Base-by-base conservation (phyloP, 495 filamentous ascomycete species). In the Podospora pseudocomata region DNA sequence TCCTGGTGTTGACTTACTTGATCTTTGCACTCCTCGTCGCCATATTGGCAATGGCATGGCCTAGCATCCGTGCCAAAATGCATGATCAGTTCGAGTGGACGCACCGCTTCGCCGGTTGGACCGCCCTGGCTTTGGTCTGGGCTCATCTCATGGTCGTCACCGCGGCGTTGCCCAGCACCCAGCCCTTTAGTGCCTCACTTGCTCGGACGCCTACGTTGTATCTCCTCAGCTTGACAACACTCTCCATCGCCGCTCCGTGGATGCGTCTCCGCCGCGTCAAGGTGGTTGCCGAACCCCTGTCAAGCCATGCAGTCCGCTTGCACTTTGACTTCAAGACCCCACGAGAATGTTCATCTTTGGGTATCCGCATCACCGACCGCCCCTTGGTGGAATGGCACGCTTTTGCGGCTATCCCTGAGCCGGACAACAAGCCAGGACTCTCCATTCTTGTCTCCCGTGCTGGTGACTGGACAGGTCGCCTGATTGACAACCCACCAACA, bases 301-400 rank as follows among this genome's bases (percentile, higher is more conserved):
- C 88, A 2, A 70, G 77, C 23, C 89, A 90, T 74, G 88, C 88
- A 1, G 78, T 86, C 30, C 80, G 87, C 5, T 78, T 90, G 53
- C 84, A 89, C 75, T 87, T 90, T 72, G 76, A 82, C 73, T 83
- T 85, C 72, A 77, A 81, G n/a, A 79, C 85, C 13, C 78, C 83
- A 53, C 80, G 80, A 61, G 65, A 67, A 75, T 85, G 72, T 79
- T 64, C 69, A 3, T 71, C 66, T 80, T 73, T 75, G 44, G 83
- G 75, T 49, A 75, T 84, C n/a, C 83, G 86, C 13, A 77, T 83
- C 67, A 82, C 83, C 5, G 71, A 77, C 63, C 77, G 76, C n/a
- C 86, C 86, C 0, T 78, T 92, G 68, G 77, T 82, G 2, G 89
- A 92, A 76, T 90, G 88, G 87, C 90, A 92, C 76, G 80, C 87